Conservation (phyloP, 164 flowering plant genomes). For the Aristolochia contorta region DNA sequence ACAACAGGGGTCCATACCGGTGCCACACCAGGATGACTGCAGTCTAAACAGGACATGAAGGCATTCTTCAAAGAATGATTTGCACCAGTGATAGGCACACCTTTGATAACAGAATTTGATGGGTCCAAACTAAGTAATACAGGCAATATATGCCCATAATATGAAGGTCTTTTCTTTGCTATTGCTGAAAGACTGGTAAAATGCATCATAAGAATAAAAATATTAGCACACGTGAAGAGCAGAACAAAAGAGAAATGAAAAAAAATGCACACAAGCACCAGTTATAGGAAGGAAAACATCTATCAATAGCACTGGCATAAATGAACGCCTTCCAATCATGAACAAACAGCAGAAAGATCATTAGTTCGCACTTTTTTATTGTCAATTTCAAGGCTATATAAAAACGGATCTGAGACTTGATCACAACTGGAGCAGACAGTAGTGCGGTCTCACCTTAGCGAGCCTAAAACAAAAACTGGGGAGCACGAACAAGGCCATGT, state of each 20-base stretch:
- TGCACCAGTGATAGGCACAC: constrained; percentile 45
- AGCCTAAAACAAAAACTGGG: too few species aligned
- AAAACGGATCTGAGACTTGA: too few species aligned
- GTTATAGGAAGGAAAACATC: not conserved
- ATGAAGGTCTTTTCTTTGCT: constrained; percentile 85
- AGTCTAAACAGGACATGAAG: constrained; percentile 64
- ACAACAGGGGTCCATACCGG: constrained; percentile 48
- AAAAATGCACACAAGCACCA: not conserved
- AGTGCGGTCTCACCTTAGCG: too few species aligned
- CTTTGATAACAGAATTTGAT: constrained; percentile 45
- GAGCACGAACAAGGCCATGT: too few species aligned
- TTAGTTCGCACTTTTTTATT: too few species aligned
- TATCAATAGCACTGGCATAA: not conserved
- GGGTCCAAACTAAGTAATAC: constrained; percentile 87
- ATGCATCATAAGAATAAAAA: constrained; percentile 5
- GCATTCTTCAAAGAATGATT: constrained; percentile 68
- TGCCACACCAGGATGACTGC: constrained; percentile 80
- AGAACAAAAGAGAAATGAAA: too few species aligned
- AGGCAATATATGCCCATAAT: constrained; percentile 91
- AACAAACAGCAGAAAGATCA: too few species aligned
- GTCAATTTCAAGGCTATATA: constrained; percentile 1
- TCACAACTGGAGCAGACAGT: too few species aligned
- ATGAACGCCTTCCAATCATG: too few species aligned
- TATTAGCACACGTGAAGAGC: too few species aligned
- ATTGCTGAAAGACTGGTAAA: constrained; percentile 62